A percentile compares a stretch with the other conserved stretches of the same genome.
phyloP scores from a whole-genome alignment of 257 asterid species.

The Solanum tacnaense region DNA sequence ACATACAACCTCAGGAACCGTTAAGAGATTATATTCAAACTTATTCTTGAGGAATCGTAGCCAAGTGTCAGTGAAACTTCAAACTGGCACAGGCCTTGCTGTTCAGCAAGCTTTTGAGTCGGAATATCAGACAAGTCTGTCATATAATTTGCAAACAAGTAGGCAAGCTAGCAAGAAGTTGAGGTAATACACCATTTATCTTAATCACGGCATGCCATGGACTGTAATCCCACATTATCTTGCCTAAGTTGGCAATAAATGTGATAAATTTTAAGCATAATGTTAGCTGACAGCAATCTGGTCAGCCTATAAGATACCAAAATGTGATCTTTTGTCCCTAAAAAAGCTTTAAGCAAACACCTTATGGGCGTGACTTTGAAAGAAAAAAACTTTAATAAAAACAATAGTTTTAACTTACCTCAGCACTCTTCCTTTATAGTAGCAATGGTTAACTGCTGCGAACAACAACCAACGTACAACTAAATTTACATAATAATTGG shows the following conservation, averaged over 20 bases:
- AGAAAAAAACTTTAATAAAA: neutral
- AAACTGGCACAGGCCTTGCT: conserved; percentile 55
- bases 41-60: conserved; percentile 8
- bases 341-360: neutral
- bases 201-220: neutral
- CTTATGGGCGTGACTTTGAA: neutral
- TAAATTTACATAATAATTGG: too few species aligned
- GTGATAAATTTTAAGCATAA: neutral
- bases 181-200: neutral
- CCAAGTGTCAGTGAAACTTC: conserved; percentile 67
- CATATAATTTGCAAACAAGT: neutral
- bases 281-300: neutral
- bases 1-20: neutral
- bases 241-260: neutral
- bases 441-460: neutral
- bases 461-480: neutral
- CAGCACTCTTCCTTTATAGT: neutral
- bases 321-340: neutral
- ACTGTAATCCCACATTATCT: neutral
- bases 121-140: conserved; percentile 79
- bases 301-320: neutral
- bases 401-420: neutral
- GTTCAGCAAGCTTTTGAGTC: conserved; percentile 42
- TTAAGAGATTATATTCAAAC: neutral
- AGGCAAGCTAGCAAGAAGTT: neutral